These are phyloP conservation scores for Amphirosellinia nigrospora DNA, from an alignment of 495 filamentous ascomycete genomes.

Conservation along the genomic window DNA sequence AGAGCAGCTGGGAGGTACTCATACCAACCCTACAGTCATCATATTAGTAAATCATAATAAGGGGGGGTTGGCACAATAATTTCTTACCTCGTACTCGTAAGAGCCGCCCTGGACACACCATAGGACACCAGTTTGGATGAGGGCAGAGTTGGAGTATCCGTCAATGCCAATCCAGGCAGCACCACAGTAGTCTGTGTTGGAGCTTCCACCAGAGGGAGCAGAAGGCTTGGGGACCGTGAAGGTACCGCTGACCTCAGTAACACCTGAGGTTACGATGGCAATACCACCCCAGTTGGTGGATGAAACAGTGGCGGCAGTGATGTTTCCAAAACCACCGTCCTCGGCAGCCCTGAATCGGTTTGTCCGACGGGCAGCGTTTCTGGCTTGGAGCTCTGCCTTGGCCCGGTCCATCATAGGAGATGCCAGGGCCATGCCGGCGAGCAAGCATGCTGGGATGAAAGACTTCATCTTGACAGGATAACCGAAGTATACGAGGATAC, in stretches of 20 bases:
- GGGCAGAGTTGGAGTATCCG: slow-evolving; percentile 16
- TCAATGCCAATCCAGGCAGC: slow-evolving; percentile 19
- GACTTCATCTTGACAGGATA: slow-evolving; percentile 8
- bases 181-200: slow-evolving; percentile 7
- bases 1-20: slow-evolving; percentile 17
- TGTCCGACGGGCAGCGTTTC: slow-evolving; percentile 13
- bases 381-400: slow-evolving; percentile 17
- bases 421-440: slow-evolving; percentile 12
- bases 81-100: slow-evolving; percentile 17
- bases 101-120: slow-evolving; percentile 13
- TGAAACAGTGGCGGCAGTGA: slow-evolving; percentile 9
- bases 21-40: slow-evolving; percentile 9
- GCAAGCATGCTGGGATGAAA: not conserved
- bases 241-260: slow-evolving; percentile 15
- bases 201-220: slow-evolving; percentile 6
- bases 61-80: not conserved
- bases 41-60: not conserved
- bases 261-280: slow-evolving; percentile 21
- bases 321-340: slow-evolving; percentile 8
- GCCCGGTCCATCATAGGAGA: slow-evolving; percentile 19
- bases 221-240: slow-evolving; percentile 14
- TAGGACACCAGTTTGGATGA: slow-evolving; percentile 18
- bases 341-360: not conserved
- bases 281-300: slow-evolving; percentile 16
- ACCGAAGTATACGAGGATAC: not conserved